Evolutionary conservation across 345 rosid genomes (phyloP), one percentile per base, ranked within the genome.

Genomic region (Hibiscus mutabilis): DNA sequence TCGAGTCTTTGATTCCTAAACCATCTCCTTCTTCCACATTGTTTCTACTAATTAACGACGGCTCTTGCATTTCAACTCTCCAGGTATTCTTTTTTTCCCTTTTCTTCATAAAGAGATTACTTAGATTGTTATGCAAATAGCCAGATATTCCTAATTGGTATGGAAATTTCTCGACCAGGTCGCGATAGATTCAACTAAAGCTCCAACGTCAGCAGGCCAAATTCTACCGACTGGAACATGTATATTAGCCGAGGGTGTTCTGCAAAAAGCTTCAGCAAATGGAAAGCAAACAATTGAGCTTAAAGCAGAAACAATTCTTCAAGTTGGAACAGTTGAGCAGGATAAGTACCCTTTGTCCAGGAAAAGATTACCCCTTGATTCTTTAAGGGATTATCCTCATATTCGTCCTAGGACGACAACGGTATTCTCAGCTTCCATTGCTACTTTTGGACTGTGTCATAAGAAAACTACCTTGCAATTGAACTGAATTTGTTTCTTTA

Each of bases 401-500:
- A 87, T 95, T 82, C 86, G 97, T 51, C 91, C 96, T 5, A 90
- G 97, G 19, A 90, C 98, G 24, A 91, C 93, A 29, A 91, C 92
- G 62, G 97, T 93, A 81, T 70, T 66, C 33, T 67, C 21, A 37
- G 47, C 47, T 58, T 57, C 7, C 55, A n/a, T 65, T 53, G n/a
- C 56, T 70, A 56, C 21, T 66, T 51, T 66, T 40, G 13, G 21
- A 37, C 40, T 44, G 51, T 76, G 68, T 9, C 73, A 19, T 27
- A 18, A 61, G 15, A 24, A 51, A 64, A 64, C 1, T 33, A 66
- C 19, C 64, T 69, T 76, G 18, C 78, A 71, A 0, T 66, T 44
- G 56, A 66, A 61, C 60, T 47, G 37, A 46, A 9, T 22, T 29
- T 63, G 57, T 2, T 60, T 25, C 61, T 61, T 60, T 55, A 2